A percentile compares a stretch with the other conserved stretches of the same genome.
Conservation (phyloP, 2,329 filamentous ascomycete genomes). For the Sordariomycetes sp. region DNA sequence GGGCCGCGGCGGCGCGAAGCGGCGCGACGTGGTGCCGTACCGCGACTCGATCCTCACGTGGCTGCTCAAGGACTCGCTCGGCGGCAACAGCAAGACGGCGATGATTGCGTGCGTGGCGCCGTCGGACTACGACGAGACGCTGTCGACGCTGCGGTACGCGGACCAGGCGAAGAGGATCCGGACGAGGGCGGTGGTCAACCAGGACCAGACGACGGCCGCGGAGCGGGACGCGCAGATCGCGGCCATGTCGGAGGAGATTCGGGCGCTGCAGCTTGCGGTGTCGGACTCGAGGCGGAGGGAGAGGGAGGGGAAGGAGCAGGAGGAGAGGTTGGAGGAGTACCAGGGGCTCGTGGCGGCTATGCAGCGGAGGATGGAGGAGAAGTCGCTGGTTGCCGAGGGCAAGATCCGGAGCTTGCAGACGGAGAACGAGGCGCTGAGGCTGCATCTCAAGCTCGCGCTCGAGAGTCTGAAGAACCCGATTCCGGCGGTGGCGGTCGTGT, state of each 20-base stretch:
- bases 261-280: slow-evolving; percentile 64
- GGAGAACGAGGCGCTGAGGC: slow-evolving; percentile 77
- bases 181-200: slow-evolving; percentile 87
- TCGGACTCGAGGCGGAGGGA: slow-evolving; percentile 53
- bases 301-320: slow-evolving; percentile 63
- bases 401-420: slow-evolving; percentile 85
- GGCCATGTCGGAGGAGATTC: slow-evolving; percentile 93
- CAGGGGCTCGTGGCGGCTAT: slow-evolving; percentile 80
- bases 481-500: slow-evolving; percentile 35
- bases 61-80: slow-evolving; percentile 90
- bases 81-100: slow-evolving; percentile 94
- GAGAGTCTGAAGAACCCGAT: slow-evolving; percentile 88
- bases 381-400: slow-evolving; percentile 75
- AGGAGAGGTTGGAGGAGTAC: slow-evolving; percentile 85
- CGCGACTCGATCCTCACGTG: slow-evolving; percentile 74
- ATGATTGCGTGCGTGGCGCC: slow-evolving; percentile 98
- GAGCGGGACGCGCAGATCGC: slow-evolving; percentile 89
- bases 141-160: slow-evolving; percentile 90
- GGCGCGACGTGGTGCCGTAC: slow-evolving; percentile 66
- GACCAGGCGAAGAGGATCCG: slow-evolving; percentile 97
- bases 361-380: slow-evolving; percentile 95
- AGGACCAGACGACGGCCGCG: slow-evolving; percentile 83
- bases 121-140: slow-evolving; percentile 90
- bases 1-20: slow-evolving; percentile 34
- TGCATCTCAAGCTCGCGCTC: slow-evolving; percentile 79